Base-by-base conservation (phyloP, 2,329 filamentous ascomycete genomes). In the Penicillium sclerotigenum region DNA sequence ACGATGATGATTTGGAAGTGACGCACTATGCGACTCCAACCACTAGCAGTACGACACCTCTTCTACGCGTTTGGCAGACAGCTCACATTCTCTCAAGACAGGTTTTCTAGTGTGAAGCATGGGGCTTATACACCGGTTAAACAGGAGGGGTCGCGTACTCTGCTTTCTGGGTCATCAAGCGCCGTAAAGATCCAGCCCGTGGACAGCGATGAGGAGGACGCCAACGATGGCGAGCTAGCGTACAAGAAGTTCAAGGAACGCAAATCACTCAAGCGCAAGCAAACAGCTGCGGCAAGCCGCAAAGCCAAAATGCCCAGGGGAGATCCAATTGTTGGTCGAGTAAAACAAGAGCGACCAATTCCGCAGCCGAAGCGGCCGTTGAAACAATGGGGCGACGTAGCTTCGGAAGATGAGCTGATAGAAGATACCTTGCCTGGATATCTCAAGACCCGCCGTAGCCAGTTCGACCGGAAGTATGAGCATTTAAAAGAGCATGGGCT, bases 361-460 rank as follows among this genome's bases (percentile, higher is more conserved):
- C 26, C 57, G 6, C 53, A 43, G 13, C 54, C 61, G 5, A 64
- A 68, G 68, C 71, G 55, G 64, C 73, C 71, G 3, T 65, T 71
- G 37, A 76, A 69, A 46, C 75, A 72, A 45, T 75, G 79, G 46
- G 74, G 75, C 46, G 73, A 78, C 2, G 64, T 77, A 3, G 80
- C 83, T 8, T 79, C 81, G 5, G 79, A 83, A 22, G 80, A 83
- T 43, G 79, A 82, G 5, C 69, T 80, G 58, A 79, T 83, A 71
- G 83, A 85, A 57, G 75, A 82, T 31, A 79, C 77, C 0, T 75
- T 94, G 3, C 91, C 92, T 0, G 84, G 87, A 20, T 93, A 96
- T 68, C 71, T 96, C 28, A 80, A 82, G 60, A 74, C 82, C 22
- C 83, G 93, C n/a, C 82, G 88, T 24, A 77, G 73, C n/a, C 75